Evolutionary conservation across 176 grass and related monocot species (phyloP).

Genomic region (Triticum urartu): DNA sequence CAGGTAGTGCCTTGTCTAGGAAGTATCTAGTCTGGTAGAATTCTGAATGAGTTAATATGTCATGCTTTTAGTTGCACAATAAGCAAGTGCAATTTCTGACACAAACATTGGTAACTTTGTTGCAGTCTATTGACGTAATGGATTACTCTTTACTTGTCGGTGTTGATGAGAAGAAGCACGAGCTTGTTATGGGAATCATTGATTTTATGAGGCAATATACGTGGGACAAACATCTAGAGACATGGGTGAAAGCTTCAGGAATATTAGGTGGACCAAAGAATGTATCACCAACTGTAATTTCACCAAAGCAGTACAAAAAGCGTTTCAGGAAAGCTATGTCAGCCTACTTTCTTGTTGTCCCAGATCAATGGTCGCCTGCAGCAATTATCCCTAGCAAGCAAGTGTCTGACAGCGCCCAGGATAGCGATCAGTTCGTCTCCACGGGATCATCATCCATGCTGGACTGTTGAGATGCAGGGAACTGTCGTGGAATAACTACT

Average conservation of each 20-base stretch:
- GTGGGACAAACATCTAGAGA: slow-evolving; percentile 96
- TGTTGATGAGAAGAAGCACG: slow-evolving; percentile 82
- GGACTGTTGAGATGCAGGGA: slow-evolving; percentile 22
- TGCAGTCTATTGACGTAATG: slow-evolving; percentile 97
- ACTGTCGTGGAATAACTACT: slow-evolving; percentile 7
- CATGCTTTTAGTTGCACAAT: slow-evolving; percentile 7
- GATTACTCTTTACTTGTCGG: slow-evolving; percentile 96
- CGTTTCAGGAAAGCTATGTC: slow-evolving; percentile 98
- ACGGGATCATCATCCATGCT: slow-evolving; percentile 26
- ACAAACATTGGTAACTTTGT: slow-evolving; percentile 30
- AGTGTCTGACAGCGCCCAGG: slow-evolving; percentile 43
- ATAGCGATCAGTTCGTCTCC: slow-evolving; percentile 31
- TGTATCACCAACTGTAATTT: slow-evolving; percentile 89
- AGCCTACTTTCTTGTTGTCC: slow-evolving; percentile 87
- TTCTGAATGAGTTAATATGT: slow-evolving; percentile 4
- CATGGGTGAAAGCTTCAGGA: slow-evolving; percentile 97
- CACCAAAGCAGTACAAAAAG: slow-evolving; percentile 95
- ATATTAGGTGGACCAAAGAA: slow-evolving; percentile 95
- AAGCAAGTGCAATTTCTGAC: slow-evolving; percentile 21
- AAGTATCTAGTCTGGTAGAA: not conserved
- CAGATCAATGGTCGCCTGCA: slow-evolving; percentile 82
- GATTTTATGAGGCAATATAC: slow-evolving; percentile 99
- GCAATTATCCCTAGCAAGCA: slow-evolving; percentile 41
- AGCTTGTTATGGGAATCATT: slow-evolving; percentile 91
- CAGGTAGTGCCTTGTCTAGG: not conserved